phyloP scores from a whole-genome alignment of 148 eudicot genomes.

The Chenopodium berlandieri region DNA sequence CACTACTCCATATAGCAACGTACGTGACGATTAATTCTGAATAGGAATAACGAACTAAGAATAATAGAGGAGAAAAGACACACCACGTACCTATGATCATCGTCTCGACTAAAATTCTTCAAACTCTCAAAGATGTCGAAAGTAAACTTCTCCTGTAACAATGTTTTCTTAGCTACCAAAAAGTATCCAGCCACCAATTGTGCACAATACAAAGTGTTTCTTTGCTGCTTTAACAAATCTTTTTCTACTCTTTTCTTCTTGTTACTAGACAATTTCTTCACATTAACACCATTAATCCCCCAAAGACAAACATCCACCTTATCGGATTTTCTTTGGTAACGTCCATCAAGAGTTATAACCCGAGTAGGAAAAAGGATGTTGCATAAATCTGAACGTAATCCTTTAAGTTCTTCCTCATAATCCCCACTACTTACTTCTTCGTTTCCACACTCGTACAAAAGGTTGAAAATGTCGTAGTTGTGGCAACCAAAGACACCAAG shows the following conservation, averaged over 20 bases:
- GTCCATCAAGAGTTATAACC: too few species aligned
- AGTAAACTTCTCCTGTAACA: neutral
- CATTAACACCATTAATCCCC: too few species aligned
- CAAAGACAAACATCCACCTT: too few species aligned
- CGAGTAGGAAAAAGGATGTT: too few species aligned
- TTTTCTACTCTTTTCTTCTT: neutral
- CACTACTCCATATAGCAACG: too few species aligned
- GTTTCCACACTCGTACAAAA: neutral
- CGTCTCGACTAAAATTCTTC: neutral
- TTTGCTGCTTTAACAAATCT: neutral
- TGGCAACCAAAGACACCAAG: slow-evolving; percentile 9
- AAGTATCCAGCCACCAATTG: neutral
- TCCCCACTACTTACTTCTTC: too few species aligned
- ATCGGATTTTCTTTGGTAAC: neutral
- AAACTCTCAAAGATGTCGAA: neutral
- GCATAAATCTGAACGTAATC: too few species aligned
- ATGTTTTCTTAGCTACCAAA: neutral
- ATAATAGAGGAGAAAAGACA: too few species aligned
- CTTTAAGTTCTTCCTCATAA: too few species aligned
- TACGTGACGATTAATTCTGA: too few species aligned
- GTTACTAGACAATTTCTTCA: neutral
- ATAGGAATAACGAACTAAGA: too few species aligned
- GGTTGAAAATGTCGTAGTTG: neutral
- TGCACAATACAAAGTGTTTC: neutral
- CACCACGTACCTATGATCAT: neutral